phyloP scores from a whole-genome alignment of 441 rosid genomes.

The Syzygium syzygioides region DNA sequence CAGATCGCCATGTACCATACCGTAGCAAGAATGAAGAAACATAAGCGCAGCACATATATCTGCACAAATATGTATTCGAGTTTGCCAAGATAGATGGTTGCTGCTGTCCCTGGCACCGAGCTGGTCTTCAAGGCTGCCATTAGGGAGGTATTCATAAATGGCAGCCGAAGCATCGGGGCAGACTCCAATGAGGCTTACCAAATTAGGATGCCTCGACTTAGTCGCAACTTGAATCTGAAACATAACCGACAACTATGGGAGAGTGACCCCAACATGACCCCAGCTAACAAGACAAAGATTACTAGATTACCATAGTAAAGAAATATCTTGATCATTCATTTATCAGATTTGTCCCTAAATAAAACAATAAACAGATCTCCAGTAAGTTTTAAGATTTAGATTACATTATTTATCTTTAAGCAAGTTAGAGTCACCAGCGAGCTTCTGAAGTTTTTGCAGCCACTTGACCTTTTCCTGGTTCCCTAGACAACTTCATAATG shows the following conservation, averaged over 20 bases:
- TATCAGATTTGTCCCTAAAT: neutral
- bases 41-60: slow-evolving; percentile 2
- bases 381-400: neutral
- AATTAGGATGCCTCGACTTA: slow-evolving; percentile 13
- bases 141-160: slow-evolving; percentile 11
- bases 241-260: neutral
- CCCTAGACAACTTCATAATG: neutral
- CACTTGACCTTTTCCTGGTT: neutral
- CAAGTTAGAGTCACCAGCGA: neutral
- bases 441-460: neutral
- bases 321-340: neutral
- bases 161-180: slow-evolving; percentile 1
- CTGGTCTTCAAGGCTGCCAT: slow-evolving; percentile 6
- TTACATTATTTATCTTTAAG: neutral
- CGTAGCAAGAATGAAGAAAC: slow-evolving; percentile 2
- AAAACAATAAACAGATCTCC: neutral
- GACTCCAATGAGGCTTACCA: slow-evolving; percentile 10
- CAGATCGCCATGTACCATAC: neutral
- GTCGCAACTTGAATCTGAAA: neutral
- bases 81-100: slow-evolving; percentile 5
- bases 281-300: neutral
- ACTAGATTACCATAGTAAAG: neutral
- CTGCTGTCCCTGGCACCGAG: neutral
- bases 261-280: neutral
- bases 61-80: neutral